Evolutionary conservation across 202 grass and related monocot genomes (phyloP), one percentile per base, ranked within the genome.

Genomic region (Zizania palustris): DNA sequence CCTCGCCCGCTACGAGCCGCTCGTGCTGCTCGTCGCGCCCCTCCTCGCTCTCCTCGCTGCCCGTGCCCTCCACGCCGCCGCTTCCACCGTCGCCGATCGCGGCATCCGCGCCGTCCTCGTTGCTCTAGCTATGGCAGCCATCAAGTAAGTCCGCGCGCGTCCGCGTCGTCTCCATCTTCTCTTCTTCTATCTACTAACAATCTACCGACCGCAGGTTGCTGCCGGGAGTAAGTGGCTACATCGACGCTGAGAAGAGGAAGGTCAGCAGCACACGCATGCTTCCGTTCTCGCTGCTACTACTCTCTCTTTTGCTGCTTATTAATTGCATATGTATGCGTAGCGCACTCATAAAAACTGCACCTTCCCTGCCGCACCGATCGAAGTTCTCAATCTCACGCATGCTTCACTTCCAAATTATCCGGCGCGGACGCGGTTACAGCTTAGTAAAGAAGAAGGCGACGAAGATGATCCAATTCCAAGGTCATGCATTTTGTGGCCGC

Each of bases 221-320:
- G 71, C 95, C 95, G 35, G 91, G 84, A 18, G 91, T 94, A 16
- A 90, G 65, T 41, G 42, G 71, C 40, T 94, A 94, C 74, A 98
- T 98, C 72, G 89, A 84, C 48, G 84, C 78, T 28, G 80, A 94
- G 91, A 98, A 92, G 91, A 94, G 66, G 79, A 98, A 94, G 95
- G 95, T 98, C 45, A 40, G 72, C 67, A 40, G 72, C 67, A 40
- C 49, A 51, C 49, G 49, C 49, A 51, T 51, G 44, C 44, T 0
- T 28, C 28, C 2, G 28, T 2, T 28, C 11, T 14, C n/a, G n/a
- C 45, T 13, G 5, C 11, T 48, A 13, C 45, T 13, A 48, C 14
- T 48, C 45, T 48, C 45, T 43, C 9, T 43, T 43, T 43, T 43
- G 8, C 10, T 43, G 42, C 42, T 43, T 43, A 1, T 28, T 28